Evolutionary conservation across 2,329 filamentous ascomycete genomes (phyloP).

Genomic region (Huntiella moniliformis): DNA sequence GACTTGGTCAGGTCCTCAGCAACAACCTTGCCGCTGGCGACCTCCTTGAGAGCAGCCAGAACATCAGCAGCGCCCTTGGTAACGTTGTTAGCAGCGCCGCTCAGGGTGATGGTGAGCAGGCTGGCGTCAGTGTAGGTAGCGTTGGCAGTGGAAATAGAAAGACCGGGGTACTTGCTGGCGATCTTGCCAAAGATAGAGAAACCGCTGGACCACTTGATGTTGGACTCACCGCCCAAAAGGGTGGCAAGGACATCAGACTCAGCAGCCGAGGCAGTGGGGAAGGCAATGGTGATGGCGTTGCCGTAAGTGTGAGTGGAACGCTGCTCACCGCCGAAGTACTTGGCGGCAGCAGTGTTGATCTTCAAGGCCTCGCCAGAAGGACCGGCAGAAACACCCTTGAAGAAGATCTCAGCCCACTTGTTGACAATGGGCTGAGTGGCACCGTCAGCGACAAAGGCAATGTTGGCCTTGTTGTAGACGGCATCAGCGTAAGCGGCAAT

Average conservation of each 20-base stretch:
- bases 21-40: constrained; percentile 55
- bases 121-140: constrained; percentile 84
- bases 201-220: constrained; percentile 87
- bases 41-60: constrained; percentile 64
- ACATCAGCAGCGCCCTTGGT: constrained; percentile 55
- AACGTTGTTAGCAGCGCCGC: constrained; percentile 54
- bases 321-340: constrained; percentile 93
- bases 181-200: constrained; percentile 82
- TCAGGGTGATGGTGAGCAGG: constrained; percentile 67
- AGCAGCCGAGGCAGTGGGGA: constrained; percentile 70
- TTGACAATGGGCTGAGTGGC: constrained; percentile 55
- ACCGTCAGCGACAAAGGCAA: constrained; percentile 81
- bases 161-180: constrained; percentile 43
- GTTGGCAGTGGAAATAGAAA: constrained; percentile 56
- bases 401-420: constrained; percentile 90
- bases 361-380: constrained; percentile 22
- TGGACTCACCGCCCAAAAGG: constrained; percentile 75
- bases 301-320: constrained; percentile 58
- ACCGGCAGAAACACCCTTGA: constrained; percentile 46
- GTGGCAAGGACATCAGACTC: constrained; percentile 74
- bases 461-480: constrained; percentile 76
- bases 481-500: constrained; percentile 58
- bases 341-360: constrained; percentile 45
- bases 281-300: constrained; percentile 76
- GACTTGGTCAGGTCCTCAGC: constrained; percentile 86